These are phyloP conservation scores for Aureobasidium sp. DNA, from an alignment of 2,329 filamentous ascomycete species.

Conservation along the genomic window DNA sequence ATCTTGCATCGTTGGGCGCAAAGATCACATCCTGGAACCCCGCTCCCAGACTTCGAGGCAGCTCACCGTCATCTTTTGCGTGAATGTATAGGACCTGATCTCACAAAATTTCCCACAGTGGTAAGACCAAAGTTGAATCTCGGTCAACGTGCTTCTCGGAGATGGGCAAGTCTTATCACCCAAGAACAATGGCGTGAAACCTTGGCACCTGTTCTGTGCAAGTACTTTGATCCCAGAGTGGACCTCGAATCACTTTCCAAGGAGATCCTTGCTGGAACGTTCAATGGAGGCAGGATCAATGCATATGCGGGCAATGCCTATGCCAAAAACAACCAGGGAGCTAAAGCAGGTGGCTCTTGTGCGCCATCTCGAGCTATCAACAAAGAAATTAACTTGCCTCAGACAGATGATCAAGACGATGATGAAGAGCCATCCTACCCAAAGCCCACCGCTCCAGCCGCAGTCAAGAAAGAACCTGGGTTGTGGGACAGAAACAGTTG, in stretches of 20 bases:
- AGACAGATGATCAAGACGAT: not conserved
- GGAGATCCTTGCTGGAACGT: not conserved
- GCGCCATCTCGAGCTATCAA: no score
- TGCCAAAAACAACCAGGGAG: not conserved
- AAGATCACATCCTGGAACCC: not conserved
- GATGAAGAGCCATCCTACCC: not conserved
- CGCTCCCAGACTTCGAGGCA: not conserved
- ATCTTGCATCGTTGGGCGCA: not conserved
- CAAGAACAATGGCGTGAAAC: not conserved
- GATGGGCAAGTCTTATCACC: not conserved
- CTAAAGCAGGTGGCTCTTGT: not conserved
- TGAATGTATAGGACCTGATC: not conserved
- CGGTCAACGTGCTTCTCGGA: not conserved
- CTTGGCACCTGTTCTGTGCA: not conserved
- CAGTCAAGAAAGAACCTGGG: not conserved
- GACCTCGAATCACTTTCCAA: not conserved
- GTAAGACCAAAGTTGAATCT: not conserved
- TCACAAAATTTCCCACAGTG: not conserved
- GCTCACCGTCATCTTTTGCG: not conserved
- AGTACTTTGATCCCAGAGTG: not conserved
- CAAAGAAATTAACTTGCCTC: not conserved
- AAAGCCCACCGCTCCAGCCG: not conserved
- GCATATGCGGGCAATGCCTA: not conserved
- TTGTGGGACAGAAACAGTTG: not conserved
- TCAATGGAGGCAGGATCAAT: not conserved